Evolutionary conservation across 1,284 basidiomycete genomes (phyloP).

Genomic region (Trametes sp.): DNA sequence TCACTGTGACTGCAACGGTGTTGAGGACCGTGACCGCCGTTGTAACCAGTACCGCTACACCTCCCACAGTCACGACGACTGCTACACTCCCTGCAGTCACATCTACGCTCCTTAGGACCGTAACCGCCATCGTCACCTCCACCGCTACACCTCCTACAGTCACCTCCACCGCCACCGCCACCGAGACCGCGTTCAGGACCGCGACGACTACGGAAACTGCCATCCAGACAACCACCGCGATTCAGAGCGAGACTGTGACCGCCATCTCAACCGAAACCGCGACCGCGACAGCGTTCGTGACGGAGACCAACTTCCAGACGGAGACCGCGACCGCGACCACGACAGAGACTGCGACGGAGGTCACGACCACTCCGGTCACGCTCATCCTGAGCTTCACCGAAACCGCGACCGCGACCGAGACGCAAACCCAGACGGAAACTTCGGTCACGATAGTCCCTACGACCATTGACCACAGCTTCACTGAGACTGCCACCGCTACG

Average conservation of each 20-base stretch:
- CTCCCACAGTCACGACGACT: no score
- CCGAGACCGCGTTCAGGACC: background rate
- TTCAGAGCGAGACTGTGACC: background rate
- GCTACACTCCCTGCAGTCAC: background rate
- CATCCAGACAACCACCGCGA: background rate
- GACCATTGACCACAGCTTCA: background rate
- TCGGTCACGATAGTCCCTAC: background rate
- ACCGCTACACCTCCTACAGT: background rate
- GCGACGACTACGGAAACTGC: background rate
- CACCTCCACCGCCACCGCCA: background rate
- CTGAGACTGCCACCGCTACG: background rate
- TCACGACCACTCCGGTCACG: background rate
- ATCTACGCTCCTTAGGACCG: background rate
- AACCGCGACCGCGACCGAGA: background rate
- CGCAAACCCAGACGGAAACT: background rate
- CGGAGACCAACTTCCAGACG: background rate
- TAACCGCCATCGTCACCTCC: background rate
- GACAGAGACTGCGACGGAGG: background rate
- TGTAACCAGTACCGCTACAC: no score
- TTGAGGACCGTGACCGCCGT: background rate
- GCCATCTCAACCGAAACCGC: background rate
- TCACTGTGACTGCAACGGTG: background rate
- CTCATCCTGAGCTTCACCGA: background rate
- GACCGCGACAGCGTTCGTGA: background rate
- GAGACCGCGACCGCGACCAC: background rate